Base-by-base conservation (phyloP, 2,329 filamentous ascomycete genomes). In the Hortaea sp. region DNA sequence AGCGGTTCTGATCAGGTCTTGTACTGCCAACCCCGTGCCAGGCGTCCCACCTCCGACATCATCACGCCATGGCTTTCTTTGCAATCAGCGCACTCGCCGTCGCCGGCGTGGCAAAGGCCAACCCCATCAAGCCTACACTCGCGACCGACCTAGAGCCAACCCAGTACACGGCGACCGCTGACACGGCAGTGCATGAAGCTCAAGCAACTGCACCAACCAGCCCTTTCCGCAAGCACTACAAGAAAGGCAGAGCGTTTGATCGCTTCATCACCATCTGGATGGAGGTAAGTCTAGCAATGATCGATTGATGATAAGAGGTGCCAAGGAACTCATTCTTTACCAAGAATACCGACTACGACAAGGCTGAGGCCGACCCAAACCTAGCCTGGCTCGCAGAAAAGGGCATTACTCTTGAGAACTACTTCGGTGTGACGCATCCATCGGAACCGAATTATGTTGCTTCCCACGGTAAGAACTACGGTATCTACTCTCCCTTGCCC, bases 401-500 rank as follows among this genome's bases (percentile, higher is more conserved):
- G 63, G 83, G 82, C 43, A 77, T 87, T 52, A 75, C 72, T 4
- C 69, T 87, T 29, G 70, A 68, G 41, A 71, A 70, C 53, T 66
- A 70, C 55, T 70, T 67, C 48, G 82, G 42, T 37, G 57, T 57
- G 37, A 86, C 83, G 1, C 84, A 88, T 57, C 83, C 84, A 1
- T 83, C 78, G 0, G 75, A 88, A 70, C 84, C 84, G 13, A 89
- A 89, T 69, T 89, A 89, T 63, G 75, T 81, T 48, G 79, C 84
- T 2, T 63, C 77, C 1, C 75, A 82, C 40, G 77, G 20, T 20
- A 4, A 20, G 20, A 20, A 2, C 20, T 4, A 20, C 20, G 20
- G 20, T 20, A 20, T 20, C 20, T 2, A 20, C 2, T 20, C 20
- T 20, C 20, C 20, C 20, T 20, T 20, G 4, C 4, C 20, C 20